Percentiles rank a stretch among this genome's conserved stretches.
Evolutionary conservation across 768 basidiomycete genomes (phyloP).

Genomic region (Suillus discolor): DNA sequence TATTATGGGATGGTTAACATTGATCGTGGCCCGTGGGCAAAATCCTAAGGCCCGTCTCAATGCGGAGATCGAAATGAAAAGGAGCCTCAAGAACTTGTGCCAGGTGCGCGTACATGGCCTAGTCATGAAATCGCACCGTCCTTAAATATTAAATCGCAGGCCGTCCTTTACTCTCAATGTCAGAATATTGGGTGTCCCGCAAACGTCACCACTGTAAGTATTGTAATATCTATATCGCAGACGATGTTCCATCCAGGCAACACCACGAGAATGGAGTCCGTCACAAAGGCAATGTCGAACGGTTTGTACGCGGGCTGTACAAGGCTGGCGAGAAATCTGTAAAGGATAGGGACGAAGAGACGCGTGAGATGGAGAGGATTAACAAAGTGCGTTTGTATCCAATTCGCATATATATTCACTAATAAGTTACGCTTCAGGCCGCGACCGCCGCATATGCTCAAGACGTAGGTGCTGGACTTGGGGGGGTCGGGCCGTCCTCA

Average conservation of each 20-base stretch:
- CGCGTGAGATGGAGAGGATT: slow-evolving; percentile 81
- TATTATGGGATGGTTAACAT: too few species aligned
- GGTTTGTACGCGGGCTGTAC: slow-evolving; percentile 91
- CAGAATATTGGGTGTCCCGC: slow-evolving; percentile 91
- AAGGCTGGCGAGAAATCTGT: slow-evolving; percentile 89
- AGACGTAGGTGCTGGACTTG: slow-evolving; percentile 72
- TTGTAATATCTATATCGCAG: slow-evolving; percentile 95
- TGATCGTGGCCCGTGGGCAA: too few species aligned
- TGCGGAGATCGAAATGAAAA: too few species aligned
- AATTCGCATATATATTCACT: background rate
- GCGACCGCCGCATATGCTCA: slow-evolving; percentile 79
- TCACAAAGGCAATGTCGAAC: slow-evolving; percentile 93
- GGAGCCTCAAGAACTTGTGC: too few species aligned
- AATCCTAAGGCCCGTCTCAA: too few species aligned
- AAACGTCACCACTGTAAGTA: slow-evolving; percentile 96
- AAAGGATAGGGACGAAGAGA: slow-evolving; percentile 84
- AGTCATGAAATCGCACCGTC: too few species aligned
- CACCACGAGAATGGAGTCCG: slow-evolving; percentile 93
- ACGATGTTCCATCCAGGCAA: slow-evolving; percentile 89
- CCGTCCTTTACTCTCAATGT: slow-evolving; percentile 49
- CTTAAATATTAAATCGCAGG: background rate
- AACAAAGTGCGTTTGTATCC: slow-evolving; percentile 59
- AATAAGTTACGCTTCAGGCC: slow-evolving; percentile 45
- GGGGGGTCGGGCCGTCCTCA: slow-evolving; percentile 22
- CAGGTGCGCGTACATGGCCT: too few species aligned